Conservation (phyloP, 129 eudicot genomes). For the Flaveria trinervia region DNA sequence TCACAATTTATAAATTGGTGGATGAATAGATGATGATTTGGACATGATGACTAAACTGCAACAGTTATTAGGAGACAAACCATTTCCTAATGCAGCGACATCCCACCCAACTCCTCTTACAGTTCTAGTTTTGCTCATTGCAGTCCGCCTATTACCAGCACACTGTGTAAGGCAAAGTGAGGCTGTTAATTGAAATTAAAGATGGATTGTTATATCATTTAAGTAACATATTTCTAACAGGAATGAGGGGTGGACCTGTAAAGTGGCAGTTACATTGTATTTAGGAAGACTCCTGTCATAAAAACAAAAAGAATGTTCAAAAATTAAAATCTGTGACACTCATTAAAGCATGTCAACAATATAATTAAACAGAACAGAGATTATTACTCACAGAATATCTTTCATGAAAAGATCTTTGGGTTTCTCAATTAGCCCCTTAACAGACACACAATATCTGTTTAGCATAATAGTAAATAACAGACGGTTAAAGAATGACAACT, state of each 20-base stretch:
- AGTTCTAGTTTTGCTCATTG: slow-evolving; percentile 88
- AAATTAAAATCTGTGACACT: background rate
- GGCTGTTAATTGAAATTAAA: background rate
- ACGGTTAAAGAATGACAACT: background rate
- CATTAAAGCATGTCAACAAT: slow-evolving; percentile 5
- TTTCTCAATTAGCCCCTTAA: slow-evolving; percentile 53
- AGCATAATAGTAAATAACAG: background rate
- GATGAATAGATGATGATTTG: too few relatives aligned
- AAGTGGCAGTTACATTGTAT: slow-evolving; percentile 76
- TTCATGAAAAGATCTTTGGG: slow-evolving; percentile 74
- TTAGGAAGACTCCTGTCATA: slow-evolving; percentile 84
- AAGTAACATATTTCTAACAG: background rate
- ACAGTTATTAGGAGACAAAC: slow-evolving; percentile 38
- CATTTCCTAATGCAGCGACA: slow-evolving; percentile 87
- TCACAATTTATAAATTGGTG: too few relatives aligned
- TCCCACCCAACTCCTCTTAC: slow-evolving; percentile 99
- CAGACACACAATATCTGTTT: slow-evolving; percentile 62
- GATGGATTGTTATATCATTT: background rate
- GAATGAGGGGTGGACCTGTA: slow-evolving; percentile 57
- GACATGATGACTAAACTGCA: background rate
- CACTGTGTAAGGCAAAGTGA: slow-evolving; percentile 50
- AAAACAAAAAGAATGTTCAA: background rate
- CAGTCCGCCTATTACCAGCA: slow-evolving; percentile 97
- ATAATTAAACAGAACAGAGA: background rate
- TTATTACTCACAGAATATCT: slow-evolving; percentile 66